These are phyloP conservation scores for Kockovaella imperatae DNA, from an alignment of 768 basidiomycete genomes.

Conservation along the genomic window DNA sequence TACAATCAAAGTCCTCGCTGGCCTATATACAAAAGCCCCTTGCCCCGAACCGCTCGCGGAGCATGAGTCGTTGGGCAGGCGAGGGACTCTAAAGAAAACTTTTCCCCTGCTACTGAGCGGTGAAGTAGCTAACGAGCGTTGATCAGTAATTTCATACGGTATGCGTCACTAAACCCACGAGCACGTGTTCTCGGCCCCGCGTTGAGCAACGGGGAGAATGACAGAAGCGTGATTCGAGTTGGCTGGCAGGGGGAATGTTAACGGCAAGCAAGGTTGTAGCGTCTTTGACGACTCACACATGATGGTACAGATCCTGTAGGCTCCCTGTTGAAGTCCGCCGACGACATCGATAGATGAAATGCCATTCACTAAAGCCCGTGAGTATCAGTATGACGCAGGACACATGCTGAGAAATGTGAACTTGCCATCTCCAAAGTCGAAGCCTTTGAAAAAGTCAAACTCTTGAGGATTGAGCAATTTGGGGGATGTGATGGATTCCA, in stretches of 20 bases:
- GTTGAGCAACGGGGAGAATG: slow-evolving; percentile 26
- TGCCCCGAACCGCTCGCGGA: no score
- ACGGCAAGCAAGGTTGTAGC: not conserved
- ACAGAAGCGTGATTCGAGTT: slow-evolving; percentile 25
- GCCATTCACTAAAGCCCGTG: slow-evolving; percentile 50
- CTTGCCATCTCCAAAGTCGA: slow-evolving; percentile 18
- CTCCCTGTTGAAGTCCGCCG: slow-evolving; percentile 54
- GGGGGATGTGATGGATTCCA: slow-evolving; percentile 50
- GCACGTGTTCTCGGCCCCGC: slow-evolving; percentile 29
- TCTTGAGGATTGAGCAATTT: slow-evolving; percentile 50
- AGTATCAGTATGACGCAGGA: slow-evolving; percentile 6
- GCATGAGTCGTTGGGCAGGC: no score
- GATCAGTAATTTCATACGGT: no score
- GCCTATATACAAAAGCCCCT: no score
- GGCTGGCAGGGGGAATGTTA: no score
- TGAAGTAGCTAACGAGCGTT: no score
- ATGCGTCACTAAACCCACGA: no score
- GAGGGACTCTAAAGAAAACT: no score
- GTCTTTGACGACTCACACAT: slow-evolving; percentile 13
- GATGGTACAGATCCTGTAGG: slow-evolving; percentile 48
- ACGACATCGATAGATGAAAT: slow-evolving; percentile 52
- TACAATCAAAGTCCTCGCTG: no score
- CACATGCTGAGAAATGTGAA: not conserved
- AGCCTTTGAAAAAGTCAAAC: slow-evolving; percentile 56
- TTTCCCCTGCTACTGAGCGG: no score